Percentiles rank a stretch among this genome's conserved stretches.
These are phyloP conservation scores for Haberlea rhodopensis DNA, from an alignment of 257 asterid genomes.

Conservation along the genomic window DNA sequence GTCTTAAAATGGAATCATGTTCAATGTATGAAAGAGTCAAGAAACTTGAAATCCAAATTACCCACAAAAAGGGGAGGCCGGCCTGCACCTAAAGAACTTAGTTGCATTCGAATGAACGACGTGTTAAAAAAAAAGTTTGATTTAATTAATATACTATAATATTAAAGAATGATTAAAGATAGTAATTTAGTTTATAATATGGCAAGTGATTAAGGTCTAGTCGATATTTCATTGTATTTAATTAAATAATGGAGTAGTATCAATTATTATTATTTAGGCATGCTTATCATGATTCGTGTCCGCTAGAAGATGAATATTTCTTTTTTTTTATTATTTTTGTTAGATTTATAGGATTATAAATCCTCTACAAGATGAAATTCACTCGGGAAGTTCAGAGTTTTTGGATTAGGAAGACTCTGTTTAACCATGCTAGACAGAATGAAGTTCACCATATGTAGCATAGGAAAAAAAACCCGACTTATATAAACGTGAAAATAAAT, in stretches of 20 bases:
- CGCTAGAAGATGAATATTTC: no score
- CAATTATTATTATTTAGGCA: neutral
- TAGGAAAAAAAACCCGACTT: no score
- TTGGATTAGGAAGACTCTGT: no score
- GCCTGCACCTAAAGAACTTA: slow-evolving; percentile 20
- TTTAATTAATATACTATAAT: neutral
- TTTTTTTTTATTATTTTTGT: no score
- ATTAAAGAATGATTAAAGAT: slow-evolving; percentile 13
- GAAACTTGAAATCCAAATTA: slow-evolving; percentile 13
- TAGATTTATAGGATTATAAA: no score
- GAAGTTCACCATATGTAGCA: no score
- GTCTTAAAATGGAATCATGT: neutral
- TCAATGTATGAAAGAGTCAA: slow-evolving; percentile 9
- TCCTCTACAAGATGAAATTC: neutral
- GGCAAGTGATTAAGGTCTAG: neutral
- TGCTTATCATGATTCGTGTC: slow-evolving; percentile 11
- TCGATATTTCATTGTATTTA: neutral
- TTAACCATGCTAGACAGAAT: no score
- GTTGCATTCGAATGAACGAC: neutral
- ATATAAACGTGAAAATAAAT: no score
- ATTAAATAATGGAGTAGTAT: neutral
- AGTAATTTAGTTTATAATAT: neutral
- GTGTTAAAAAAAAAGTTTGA: neutral
- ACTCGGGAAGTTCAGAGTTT: no score
- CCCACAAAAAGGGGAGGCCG: slow-evolving; percentile 35